Evolutionary conservation across 2,329 filamentous ascomycete species (phyloP).

Genomic region (Grosmannia huntii): DNA sequence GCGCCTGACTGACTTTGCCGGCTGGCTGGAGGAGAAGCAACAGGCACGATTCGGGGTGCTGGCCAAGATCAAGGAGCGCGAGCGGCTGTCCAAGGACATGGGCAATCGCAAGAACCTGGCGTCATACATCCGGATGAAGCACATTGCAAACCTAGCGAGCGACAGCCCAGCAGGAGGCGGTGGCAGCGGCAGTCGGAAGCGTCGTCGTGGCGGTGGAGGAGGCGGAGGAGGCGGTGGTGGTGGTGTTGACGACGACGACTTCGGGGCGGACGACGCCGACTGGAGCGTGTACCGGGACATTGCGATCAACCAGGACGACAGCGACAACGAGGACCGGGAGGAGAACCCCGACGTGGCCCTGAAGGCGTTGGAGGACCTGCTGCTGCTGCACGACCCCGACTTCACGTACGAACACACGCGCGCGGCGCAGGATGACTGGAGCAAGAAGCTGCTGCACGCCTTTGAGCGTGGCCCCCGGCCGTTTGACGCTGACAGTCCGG

Average conservation of each 20-base stretch:
- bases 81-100: constrained; percentile 83
- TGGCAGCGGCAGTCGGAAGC: constrained; percentile 18
- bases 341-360: constrained; percentile 68
- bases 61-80: constrained; percentile 82
- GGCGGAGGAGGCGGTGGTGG: constrained; percentile 57
- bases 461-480: constrained; percentile 81
- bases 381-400: constrained; percentile 72
- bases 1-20: constrained; percentile 70
- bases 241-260: constrained; percentile 73
- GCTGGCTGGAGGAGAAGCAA: constrained; percentile 75
- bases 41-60: constrained; percentile 57
- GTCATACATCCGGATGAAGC: constrained; percentile 96
- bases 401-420: constrained; percentile 90
- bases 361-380: constrained; percentile 66
- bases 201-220: constrained; percentile 50
- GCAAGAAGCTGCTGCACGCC: constrained; percentile 76
- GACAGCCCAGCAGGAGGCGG: constrained; percentile 50
- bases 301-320: constrained; percentile 55
- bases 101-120: constrained; percentile 95
- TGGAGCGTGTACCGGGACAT: constrained; percentile 94
- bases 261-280: constrained; percentile 93
- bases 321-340: constrained; percentile 86
- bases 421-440: constrained; percentile 91
- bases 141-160: constrained; percentile 86
- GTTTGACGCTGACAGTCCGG: constrained; percentile 67